Evolutionary conservation across 1,139 yeast species (phyloP), one percentile per base, ranked within the genome.

Genomic region (Blastobotrys buckinghamii): DNA sequence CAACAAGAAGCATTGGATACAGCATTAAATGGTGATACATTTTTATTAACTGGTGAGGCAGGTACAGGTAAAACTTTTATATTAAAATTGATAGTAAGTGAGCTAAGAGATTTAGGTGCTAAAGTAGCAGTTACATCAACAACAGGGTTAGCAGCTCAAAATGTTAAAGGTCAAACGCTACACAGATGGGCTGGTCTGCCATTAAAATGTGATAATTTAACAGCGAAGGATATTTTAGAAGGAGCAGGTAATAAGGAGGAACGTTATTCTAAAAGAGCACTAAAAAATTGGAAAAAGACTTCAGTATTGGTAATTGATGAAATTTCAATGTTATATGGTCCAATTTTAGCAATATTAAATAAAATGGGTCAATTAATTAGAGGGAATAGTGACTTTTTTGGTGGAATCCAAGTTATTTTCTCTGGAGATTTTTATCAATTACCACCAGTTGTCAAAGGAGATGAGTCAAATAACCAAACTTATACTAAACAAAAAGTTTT

Each of bases 1-100:
- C 98, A 55, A 38, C 59, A 58, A 48, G 24, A 26, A 17, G 32
- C 35, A 7, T 52, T 58, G 1, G 42, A 49, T 16, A 35, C 50
- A 3, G 60, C 48, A 13, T 22, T 49, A 42, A 32, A 37, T 8
- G 60, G 60, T 2, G 38, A 50, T 19, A 56, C 48, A 34, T 16
- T 58, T 42, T 89, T 90, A 63, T 89, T 83, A 62, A 89, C 97
- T 0, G 97, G 97, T 43, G 85, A 96, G 34, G 97, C 97, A 0
- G 97, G 97, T 59, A 89, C 97, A 0, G 97, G 97, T 59, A 90
- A 90, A 64, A 88, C 96, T 2, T 83, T 82, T 19, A 76, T 89
- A 8, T 68, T 88, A 45, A 70, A 76, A 45, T 77, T 77, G 39
- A 68, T 89, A 32, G 84, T 88, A 16, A 61, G 64, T 12, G 62